phyloP scores from a whole-genome alignment of 805 yeast species.

The Kuraishia capsulata region DNA sequence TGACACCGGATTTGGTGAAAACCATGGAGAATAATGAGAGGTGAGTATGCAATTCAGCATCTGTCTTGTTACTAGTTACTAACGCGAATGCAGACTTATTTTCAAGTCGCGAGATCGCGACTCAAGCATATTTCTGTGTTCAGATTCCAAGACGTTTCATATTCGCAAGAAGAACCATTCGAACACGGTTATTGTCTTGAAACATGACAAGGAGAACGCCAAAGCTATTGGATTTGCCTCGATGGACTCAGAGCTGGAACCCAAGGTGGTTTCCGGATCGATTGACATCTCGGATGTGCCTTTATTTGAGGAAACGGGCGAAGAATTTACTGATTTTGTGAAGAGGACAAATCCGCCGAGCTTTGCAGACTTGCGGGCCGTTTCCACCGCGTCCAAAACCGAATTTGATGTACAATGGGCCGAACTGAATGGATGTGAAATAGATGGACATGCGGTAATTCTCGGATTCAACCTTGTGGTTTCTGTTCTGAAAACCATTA shows the following conservation, averaged over 20 bases:
- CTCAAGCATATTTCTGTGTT: constrained; percentile 51
- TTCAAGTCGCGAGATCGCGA: constrained; percentile 24
- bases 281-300: constrained; percentile 24
- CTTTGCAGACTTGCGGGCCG: constrained; percentile 16
- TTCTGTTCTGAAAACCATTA: constrained; percentile 4
- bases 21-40: constrained; percentile 20
- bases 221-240: constrained; percentile 23
- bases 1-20: constrained; percentile 37
- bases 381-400: constrained; percentile 42
- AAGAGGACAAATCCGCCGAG: background rate
- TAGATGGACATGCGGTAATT: constrained; percentile 33
- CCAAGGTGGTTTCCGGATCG: constrained; percentile 19
- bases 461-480: constrained; percentile 11
- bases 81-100: constrained; percentile 5
- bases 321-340: constrained; percentile 1
- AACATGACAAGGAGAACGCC: constrained; percentile 11
- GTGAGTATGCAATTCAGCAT: constrained; percentile 12
- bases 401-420: constrained; percentile 51
- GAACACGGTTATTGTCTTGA: constrained; percentile 60
- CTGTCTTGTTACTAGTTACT: constrained; percentile 13
- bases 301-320: constrained; percentile 23
- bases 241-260: constrained; percentile 28
- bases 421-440: constrained; percentile 42
- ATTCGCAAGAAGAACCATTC: constrained; percentile 81
- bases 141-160: constrained; percentile 48